phyloP scores from a whole-genome alignment of 768 basidiomycete genomes.

The Holtermannia corniformis region DNA sequence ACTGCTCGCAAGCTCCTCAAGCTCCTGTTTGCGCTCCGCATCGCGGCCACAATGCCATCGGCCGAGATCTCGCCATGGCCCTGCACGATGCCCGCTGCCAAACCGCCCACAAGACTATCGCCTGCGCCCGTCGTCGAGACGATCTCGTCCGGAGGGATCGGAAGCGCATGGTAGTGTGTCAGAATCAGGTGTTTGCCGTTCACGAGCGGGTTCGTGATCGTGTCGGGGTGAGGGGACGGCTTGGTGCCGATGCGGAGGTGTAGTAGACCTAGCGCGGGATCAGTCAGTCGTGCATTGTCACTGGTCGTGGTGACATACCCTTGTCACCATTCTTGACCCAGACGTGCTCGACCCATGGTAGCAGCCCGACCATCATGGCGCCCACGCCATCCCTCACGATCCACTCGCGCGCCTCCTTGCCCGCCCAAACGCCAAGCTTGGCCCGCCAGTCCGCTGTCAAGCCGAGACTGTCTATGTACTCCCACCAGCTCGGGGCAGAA shows the following conservation, averaged over 20 bases:
- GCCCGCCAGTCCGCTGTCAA: slow-evolving; percentile 60
- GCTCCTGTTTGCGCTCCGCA: slow-evolving; percentile 19
- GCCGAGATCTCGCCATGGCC: slow-evolving; percentile 3
- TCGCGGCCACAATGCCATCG: slow-evolving; percentile 19
- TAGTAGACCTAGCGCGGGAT: slow-evolving; percentile 38
- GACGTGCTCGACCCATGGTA: slow-evolving; percentile 75
- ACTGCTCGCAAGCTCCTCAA: slow-evolving; percentile 23
- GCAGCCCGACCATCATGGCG: slow-evolving; percentile 69
- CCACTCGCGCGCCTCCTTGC: slow-evolving; percentile 40
- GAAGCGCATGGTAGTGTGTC: slow-evolving; percentile 60
- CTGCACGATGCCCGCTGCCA: slow-evolving; percentile 55
- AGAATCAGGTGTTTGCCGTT: slow-evolving; percentile 46
- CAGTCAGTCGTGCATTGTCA: too few species aligned
- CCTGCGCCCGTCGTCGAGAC: slow-evolving; percentile 86
- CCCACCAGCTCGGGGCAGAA: slow-evolving; percentile 57
- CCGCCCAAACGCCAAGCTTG: slow-evolving; percentile 56
- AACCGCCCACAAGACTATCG: slow-evolving; percentile 75
- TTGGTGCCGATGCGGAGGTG: slow-evolving; percentile 49
- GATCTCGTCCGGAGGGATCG: slow-evolving; percentile 42
- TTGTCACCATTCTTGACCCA: slow-evolving; percentile 70
- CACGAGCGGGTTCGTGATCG: slow-evolving; percentile 12
- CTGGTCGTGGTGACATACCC: slow-evolving; percentile 42
- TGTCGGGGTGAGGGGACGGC: slow-evolving; percentile 33
- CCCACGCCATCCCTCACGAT: slow-evolving; percentile 60
- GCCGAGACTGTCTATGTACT: slow-evolving; percentile 53